phyloP scores from a whole-genome alignment of 345 rosid species.

The Mallotus nudiflorus region DNA sequence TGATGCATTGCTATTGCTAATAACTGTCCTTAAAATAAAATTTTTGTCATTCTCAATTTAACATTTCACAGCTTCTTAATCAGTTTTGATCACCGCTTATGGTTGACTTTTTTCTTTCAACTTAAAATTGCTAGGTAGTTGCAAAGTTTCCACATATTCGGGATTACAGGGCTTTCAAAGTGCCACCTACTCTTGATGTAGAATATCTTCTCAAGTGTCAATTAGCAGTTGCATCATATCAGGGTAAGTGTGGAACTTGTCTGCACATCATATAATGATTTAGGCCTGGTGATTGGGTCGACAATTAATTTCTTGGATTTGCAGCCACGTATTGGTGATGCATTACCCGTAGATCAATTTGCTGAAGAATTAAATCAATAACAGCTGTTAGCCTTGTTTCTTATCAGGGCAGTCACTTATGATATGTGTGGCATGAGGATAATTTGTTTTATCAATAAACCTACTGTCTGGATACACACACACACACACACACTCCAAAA shows the following conservation, averaged over 20 bases:
- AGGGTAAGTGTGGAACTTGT: slow-evolving; percentile 40
- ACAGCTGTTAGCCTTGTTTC: neutral
- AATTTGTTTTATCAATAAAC: neutral
- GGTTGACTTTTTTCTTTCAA: neutral
- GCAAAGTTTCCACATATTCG: slow-evolving; percentile 83
- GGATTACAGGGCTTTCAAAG: slow-evolving; percentile 59
- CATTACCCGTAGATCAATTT: neutral
- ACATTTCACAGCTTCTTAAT: slow-evolving; percentile 7
- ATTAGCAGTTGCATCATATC: slow-evolving; percentile 60
- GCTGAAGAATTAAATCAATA: neutral
- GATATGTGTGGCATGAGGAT: neutral
- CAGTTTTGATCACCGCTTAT: slow-evolving; percentile 2
- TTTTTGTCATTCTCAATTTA: neutral
- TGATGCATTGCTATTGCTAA: too few relatives aligned
- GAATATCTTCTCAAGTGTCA: slow-evolving; percentile 73
- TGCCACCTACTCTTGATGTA: slow-evolving; percentile 52
- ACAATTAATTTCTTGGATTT: neutral
- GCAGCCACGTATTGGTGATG: neutral
- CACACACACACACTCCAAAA: neutral
- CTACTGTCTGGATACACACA: neutral
- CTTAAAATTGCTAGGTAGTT: slow-evolving; percentile 50
- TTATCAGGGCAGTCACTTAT: slow-evolving; percentile 5
- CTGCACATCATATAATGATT: too few relatives aligned
- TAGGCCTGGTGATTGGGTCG: too few relatives aligned
- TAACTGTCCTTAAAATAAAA: too few relatives aligned